Evolutionary conservation across 2,329 filamentous ascomycete species (phyloP), one percentile per base, ranked within the genome.

Genomic region (Stemphylium beticola): DNA sequence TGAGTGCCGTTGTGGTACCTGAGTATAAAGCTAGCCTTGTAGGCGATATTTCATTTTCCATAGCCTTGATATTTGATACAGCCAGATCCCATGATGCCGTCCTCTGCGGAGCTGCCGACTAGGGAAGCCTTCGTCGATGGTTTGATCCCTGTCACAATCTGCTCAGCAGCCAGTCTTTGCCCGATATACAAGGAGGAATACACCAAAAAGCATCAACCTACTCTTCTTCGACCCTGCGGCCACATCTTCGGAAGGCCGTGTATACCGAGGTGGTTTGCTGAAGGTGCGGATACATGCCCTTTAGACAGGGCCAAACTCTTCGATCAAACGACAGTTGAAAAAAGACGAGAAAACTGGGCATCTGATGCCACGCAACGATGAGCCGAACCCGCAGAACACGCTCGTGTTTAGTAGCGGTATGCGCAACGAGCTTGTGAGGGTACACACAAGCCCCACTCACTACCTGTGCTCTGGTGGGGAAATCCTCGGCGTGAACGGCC

Each of bases 171-270:
- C 34, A 33, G 33, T 12, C 36, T 17, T 5, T 64, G 55, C 34
- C 39, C 20, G 2, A 64, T 62, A 24, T 61, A 57, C 44, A 31
- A 38, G 11, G 24, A 53, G 7, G 32, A 39, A 4, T 62, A 60
- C 24, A 29, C 17, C 0, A 15, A 39, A 11, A 4, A 14, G 9
- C 37, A 41, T 15, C 14, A 22, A 10, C 57, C 57, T 6, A 36
- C 55, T 2, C 40, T 53, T 4, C 47, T 60, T 20, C 41, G n/a
- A 15, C 38, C 32, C 11, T 64, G 59, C 33, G 53, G 57, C 2
- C 59, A 62, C 42, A 57, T 62, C 1, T 62, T 64, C 31, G 53
- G 57, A 9, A 50, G 39, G 12, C 41, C 42, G n/a, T 60, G 61
- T n/a, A 47, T 62, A 22, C 42, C 36, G 0, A 2, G 26, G 4